Base-by-base conservation (phyloP, 768 basidiomycete genomes). In the Hericium erinaceus region DNA sequence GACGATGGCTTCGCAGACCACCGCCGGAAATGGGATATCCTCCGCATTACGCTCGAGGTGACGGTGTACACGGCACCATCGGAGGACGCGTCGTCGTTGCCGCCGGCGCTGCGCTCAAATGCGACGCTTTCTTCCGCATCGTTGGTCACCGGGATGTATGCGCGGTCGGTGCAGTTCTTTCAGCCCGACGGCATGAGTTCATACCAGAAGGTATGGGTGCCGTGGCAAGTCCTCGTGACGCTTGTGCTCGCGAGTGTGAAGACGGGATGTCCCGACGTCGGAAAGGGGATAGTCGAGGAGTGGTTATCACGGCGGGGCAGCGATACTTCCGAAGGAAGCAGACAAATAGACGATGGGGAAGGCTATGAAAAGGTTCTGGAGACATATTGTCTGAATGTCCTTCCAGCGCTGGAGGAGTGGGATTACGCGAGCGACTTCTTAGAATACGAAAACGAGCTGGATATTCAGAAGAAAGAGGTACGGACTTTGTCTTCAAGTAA, bases 1-100 rank as follows among this genome's bases (percentile, higher is more conserved):
- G 10, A 10, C 9, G 33, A 64, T 3, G 74, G 82, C 4, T 74
- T 82, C 59, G 58, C 66, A 9, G 62, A 65, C 4, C 73, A 76
- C 51, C 81, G 90, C 16, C 76, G 84, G 57, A 92, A 91, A 73
- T 93, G 91, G 91, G 90, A 93, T 65, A 82, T 93, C 57, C 82
- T 93, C 7, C 80, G 91, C 24, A 85, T 93, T 60, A 92, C 89
- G 0, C 77, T 91, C 56, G 89, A 92, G 67, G 81, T 84, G 1
- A 89, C 85, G 0, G 70, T 88, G 26, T 89, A 87, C 65, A 68
- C 80, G 13, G 77, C 85, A 2, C 73, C 74, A 1, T 79, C 82
- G 18, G 61, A 66, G 13, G 67, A 75, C 24, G 66, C 70, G 6
- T 74, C 75, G 3, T 62, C 65, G 9, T 68, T 87, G 13, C 86